These are phyloP conservation scores for Aspergillus aculeatinus DNA, from an alignment of 2,329 filamentous ascomycete species.

Conservation along the genomic window DNA sequence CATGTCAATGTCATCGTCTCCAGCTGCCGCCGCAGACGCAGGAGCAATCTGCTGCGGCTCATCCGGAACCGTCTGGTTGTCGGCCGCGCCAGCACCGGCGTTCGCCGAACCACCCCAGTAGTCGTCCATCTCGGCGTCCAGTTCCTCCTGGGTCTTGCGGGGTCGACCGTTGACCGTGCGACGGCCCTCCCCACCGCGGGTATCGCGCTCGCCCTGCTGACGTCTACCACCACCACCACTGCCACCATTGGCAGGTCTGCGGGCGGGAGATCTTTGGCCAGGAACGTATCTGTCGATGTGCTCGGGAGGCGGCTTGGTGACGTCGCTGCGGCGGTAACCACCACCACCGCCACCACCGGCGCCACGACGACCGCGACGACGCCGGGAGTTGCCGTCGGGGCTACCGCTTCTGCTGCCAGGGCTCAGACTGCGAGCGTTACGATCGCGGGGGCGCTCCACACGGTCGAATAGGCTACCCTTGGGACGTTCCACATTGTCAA, in stretches of 20 bases:
- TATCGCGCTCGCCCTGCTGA: constrained; percentile 33
- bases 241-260: constrained; percentile 45
- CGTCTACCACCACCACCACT: constrained; percentile 29
- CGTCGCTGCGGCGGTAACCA: constrained; percentile 53
- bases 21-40: constrained; percentile 34
- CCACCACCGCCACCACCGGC: constrained; percentile 35
- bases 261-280: constrained; percentile 48
- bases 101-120: constrained; percentile 68
- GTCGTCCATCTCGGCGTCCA: constrained; percentile 96
- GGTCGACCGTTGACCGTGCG: constrained; percentile 56
- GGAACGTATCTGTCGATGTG: constrained; percentile 80
- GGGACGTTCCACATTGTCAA: constrained; percentile 52
- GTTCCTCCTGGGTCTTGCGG: constrained; percentile 84
- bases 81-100: constrained; percentile 41
- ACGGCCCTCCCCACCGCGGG: constrained; percentile 34
- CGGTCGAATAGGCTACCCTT: constrained; percentile 66
- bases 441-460: constrained; percentile 49
- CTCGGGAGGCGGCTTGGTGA: constrained; percentile 58
- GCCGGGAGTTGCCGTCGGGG: constrained; percentile 33
- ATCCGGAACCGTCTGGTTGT: constrained; percentile 26
- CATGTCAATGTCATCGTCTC: constrained; percentile 67
- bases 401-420: constrained; percentile 37
- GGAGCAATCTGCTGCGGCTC: constrained; percentile 28
- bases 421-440: constrained; percentile 45
- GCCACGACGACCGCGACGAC: constrained; percentile 42